A percentile compares a stretch with the other conserved stretches of the same genome.
These are phyloP conservation scores for Daedaleopsis nitida DNA, from an alignment of 768 basidiomycete genomes.

Conservation along the genomic window DNA sequence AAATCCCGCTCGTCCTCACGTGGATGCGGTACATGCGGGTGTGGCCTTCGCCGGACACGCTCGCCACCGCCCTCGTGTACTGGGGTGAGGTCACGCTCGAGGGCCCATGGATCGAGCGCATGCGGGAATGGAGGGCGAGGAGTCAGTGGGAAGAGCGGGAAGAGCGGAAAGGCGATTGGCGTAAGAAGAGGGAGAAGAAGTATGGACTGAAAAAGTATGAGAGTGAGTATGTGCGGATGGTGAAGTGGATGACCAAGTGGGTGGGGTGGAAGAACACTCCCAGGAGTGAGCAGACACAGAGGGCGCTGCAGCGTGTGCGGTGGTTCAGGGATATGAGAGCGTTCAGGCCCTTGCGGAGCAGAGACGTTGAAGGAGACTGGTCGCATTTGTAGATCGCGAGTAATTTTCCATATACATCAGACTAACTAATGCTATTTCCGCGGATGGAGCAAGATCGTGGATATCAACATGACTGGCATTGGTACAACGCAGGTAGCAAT, in stretches of 20 bases:
- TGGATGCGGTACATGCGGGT: conserved; percentile 74
- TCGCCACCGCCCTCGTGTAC: conserved; percentile 64
- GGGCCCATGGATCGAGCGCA: conserved; percentile 56
- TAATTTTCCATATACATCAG: not conserved
- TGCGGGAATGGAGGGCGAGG: conserved; percentile 26
- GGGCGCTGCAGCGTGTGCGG: conserved; percentile 10
- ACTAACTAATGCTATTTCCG: not conserved
- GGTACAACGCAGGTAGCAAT: not conserved
- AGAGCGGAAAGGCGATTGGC: conserved; percentile 32
- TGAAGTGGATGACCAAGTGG: conserved; percentile 61
- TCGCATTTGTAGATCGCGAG: not conserved
- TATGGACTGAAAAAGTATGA: not conserved
- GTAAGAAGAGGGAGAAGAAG: conserved; percentile 27
- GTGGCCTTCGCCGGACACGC: conserved; percentile 51
- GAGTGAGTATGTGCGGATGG: conserved; percentile 42
- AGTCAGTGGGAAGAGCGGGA: conserved; percentile 11
- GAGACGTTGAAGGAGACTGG: not conserved
- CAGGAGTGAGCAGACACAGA: conserved; percentile 38
- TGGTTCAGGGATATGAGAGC: conserved; percentile 7
- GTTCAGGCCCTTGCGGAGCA: not conserved
- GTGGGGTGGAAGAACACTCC: conserved; percentile 52
- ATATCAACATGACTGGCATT: not conserved
- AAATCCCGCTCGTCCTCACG: conserved; percentile 67
- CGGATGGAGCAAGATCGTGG: not conserved
- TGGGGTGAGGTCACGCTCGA: conserved; percentile 72